Conservation (phyloP, 805 yeast species). For the Pichia paraexigua region DNA sequence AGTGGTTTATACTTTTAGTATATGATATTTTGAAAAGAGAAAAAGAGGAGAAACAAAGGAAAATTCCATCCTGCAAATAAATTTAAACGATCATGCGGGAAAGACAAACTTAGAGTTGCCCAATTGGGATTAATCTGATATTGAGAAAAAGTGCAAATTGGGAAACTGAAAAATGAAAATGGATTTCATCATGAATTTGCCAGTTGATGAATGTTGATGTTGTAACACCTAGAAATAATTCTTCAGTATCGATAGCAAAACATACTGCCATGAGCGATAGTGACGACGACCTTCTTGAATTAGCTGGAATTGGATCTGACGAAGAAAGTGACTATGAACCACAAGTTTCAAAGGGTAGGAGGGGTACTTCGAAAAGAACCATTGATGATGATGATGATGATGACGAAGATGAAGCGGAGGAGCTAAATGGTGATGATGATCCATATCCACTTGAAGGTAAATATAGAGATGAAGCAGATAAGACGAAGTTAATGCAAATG, state of each 20-base stretch:
- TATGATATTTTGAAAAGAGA: no score
- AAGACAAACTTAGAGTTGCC: neutral
- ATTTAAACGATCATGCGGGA: neutral
- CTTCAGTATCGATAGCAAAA: neutral
- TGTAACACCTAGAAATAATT: no score
- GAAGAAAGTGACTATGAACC: conserved; percentile 35
- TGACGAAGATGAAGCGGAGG: conserved; percentile 24
- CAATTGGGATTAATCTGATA: neutral
- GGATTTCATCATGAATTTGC: neutral
- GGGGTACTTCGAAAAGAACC: conserved; percentile 18
- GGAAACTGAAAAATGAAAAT: neutral
- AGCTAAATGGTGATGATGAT: conserved; percentile 32
- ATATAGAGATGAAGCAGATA: conserved; percentile 76
- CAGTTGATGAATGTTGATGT: neutral
- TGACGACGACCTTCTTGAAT: conserved; percentile 82
- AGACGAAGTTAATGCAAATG: conserved; percentile 54
- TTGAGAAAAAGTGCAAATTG: neutral
- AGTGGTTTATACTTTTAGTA: neutral
- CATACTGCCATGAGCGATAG: conserved; percentile 57
- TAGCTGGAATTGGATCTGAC: conserved; percentile 73
- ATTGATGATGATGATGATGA: conserved; percentile 23
- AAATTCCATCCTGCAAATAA: no score
- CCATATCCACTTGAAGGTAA: conserved; percentile 95
- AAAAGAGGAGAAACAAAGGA: no score
- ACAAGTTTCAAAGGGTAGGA: conserved; percentile 17